These are phyloP conservation scores for Pharnaceum exiguum DNA, from an alignment of 148 eudicot genomes.

Conservation along the genomic window DNA sequence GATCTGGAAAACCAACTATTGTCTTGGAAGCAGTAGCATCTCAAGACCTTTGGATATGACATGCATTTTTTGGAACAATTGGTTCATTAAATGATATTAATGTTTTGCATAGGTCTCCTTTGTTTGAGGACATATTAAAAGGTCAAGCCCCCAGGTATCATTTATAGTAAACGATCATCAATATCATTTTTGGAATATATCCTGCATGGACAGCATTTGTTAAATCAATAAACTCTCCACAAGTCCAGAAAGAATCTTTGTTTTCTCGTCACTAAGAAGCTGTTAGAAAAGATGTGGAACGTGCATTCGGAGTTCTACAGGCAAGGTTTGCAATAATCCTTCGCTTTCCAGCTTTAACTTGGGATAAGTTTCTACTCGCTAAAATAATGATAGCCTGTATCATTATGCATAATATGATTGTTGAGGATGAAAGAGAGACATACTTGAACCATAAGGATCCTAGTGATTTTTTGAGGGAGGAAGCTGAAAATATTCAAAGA, in stretches of 20 bases:
- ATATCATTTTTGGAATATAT: background rate
- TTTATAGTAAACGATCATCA: background rate
- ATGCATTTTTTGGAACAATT: constrained; percentile 2
- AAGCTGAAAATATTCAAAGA: no score
- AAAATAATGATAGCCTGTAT: no score
- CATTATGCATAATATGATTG: no score
- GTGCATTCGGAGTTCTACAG: constrained; percentile 7
- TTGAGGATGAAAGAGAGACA: no score
- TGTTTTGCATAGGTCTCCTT: background rate
- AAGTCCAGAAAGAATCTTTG: background rate
- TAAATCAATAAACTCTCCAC: background rate
- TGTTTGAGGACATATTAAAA: background rate
- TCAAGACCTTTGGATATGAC: constrained; percentile 8
- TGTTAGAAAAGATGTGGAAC: background rate
- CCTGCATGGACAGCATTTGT: constrained; percentile 1
- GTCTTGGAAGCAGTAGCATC: constrained; percentile 3
- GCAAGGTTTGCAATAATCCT: background rate
- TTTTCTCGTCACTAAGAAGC: background rate
- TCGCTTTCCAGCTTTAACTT: background rate
- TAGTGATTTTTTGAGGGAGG: no score
- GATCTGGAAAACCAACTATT: background rate
- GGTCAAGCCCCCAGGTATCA: background rate
- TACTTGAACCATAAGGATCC: no score
- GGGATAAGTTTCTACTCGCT: no score
- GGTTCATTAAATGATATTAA: background rate